Evolutionary conservation across 2,329 filamentous ascomycete species (phyloP), one percentile per base, ranked within the genome.

Genomic region (Juglanconis oblonga): DNA sequence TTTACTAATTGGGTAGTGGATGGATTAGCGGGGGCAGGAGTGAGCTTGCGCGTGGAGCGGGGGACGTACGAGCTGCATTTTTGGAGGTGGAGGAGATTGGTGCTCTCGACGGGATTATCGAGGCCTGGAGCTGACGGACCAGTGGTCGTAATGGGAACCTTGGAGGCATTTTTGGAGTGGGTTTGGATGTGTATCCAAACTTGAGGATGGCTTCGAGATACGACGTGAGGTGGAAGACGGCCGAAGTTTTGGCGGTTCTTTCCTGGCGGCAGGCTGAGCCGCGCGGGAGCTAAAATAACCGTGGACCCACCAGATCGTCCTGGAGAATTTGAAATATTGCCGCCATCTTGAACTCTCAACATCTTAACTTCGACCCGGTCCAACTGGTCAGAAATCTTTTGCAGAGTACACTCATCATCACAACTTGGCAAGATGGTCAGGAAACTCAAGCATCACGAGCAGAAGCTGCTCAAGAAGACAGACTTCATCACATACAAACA

Each of bases 371-470:
- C 45, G 53, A 66, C 24, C 24, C 24, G 24, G 24, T 24, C 24
- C 24, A 24, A 24, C 24, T 24, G 24, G 24, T 24, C 24, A 24
- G 24, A 24, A 24, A 31, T 57, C 49, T 36, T 58, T 24, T n/a
- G 57, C 31, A 7, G 35, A 36, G 11, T 33, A 42, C 17, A 52
- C 13, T 32, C 35, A 49, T 50, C 48, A 32, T 31, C 51, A 54
- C 47, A 47, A 55, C 32, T 45, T 40, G 61, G 50, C 72, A 83
- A 67, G 31, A 98, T 98, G 95, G 92, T 96, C 67, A 89, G 95
- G 69, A 92, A 96, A 81, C 87, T 99, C 72, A 98, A 97, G 79
- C 86, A 96, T 77, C 94, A 97, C 78, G 95, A 99, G 87, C 87
- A 95, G 74, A 96, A 95, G 83, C 89, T 98, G 72, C 86, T 98